Percentiles rank a stretch among this genome's conserved stretches.
Conservation (phyloP, 495 filamentous ascomycete species). For the Xylaria palmicola region DNA sequence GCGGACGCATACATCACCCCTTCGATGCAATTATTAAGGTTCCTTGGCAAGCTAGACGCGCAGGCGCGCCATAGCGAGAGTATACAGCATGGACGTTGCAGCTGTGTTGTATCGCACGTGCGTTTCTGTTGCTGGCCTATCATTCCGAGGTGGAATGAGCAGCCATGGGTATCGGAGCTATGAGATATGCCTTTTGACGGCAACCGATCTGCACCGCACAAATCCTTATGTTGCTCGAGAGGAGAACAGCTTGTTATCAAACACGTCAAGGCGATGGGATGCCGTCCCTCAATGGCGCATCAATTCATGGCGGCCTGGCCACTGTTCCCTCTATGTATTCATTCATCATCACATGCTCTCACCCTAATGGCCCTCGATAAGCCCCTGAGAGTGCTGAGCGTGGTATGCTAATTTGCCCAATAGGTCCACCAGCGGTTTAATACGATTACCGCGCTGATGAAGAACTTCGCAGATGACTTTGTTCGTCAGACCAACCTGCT, state of each 20-base stretch:
- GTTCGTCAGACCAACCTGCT: conserved; percentile 78
- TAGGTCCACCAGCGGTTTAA: conserved; percentile 73
- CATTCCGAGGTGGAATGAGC: neutral
- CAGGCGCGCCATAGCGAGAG: neutral
- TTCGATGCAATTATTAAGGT: neutral
- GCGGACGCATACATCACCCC: too few relatives aligned
- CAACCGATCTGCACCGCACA: neutral
- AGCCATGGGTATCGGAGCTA: neutral
- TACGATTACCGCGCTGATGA: conserved; percentile 70
- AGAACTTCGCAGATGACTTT: conserved; percentile 73
- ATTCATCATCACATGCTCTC: neutral
- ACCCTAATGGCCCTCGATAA: neutral
- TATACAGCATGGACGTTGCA: neutral
- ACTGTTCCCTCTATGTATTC: neutral
- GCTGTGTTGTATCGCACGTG: neutral
- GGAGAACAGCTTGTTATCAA: neutral
- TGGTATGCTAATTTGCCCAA: conserved; percentile 25
- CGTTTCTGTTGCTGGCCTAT: neutral
- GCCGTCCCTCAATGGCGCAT: neutral
- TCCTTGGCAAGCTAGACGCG: neutral
- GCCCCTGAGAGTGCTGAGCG: neutral
- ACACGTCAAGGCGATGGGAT: neutral
- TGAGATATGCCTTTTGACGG: neutral
- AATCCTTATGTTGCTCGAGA: neutral
- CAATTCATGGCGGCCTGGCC: neutral